Evolutionary conservation across 257 asterid genomes (phyloP), one percentile per base, ranked within the genome.

Genomic region (Echites panduratus): DNA sequence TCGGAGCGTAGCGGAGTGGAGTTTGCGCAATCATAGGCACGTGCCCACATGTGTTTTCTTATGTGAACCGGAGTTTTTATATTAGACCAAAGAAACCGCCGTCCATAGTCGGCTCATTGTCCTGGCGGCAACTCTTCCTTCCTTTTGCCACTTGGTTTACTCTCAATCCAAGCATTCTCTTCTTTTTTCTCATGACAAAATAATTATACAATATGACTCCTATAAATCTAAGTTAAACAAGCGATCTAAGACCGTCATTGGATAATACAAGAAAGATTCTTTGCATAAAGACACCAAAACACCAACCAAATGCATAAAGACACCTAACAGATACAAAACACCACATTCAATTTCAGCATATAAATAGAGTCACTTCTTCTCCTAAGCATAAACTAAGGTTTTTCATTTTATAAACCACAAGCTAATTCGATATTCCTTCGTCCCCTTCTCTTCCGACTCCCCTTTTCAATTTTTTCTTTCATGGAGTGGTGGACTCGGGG

Each of bases 401-500:
- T 57, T 47, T 0, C 48, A n/a, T n/a, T n/a, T n/a, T n/a, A n/a
- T n/a, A n/a, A n/a, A n/a, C n/a, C n/a, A 47, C 14, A 7, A 24
- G 24, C 11, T 43, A 17, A 3, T 19, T 70, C 70, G 32, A 45
- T 9, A 2, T 54, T 12, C 53, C 27, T 4, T 11, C n/a, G n/a
- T 48, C 19, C 19, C 38, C 29, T 27, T 35, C 32, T 50, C 35
- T 53, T 57, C 41, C 41, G 14, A 6, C 35, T 22, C 17, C 78
- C 68, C 73, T 38, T 61, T 75, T 14, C 22, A 32, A 32, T 20
- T 50, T 17, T 5, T 50, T 50, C 22, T 50, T 50, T 74, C 44
- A 80, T 80, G 83, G 77, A 53, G 70, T 88, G 96, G 96, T 94
- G 98, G 98, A 88, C 76, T 66, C 84, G 89, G 71, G 98, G 98